Conservation (phyloP, 305 asterid species). For the Fraxinus floribunda region DNA sequence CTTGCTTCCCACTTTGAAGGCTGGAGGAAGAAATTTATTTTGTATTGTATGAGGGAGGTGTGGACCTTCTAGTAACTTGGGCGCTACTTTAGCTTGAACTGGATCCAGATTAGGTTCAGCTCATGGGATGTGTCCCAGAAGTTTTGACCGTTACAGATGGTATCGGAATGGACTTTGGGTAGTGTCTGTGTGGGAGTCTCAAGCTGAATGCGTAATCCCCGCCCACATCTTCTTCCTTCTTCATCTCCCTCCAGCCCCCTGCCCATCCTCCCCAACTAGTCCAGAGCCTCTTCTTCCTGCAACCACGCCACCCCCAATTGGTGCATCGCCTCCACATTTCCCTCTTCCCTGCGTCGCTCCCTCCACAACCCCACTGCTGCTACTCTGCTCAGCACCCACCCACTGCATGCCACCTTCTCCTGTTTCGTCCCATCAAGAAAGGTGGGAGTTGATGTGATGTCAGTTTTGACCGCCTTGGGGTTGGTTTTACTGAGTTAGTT, state of each 20-base stretch:
- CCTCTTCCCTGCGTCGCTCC: neutral
- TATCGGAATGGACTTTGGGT: neutral
- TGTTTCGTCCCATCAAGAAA: neutral
- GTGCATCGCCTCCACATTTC: neutral
- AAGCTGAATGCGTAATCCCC: neutral
- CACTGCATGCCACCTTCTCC: neutral
- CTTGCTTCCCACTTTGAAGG: neutral
- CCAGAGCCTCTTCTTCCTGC: neutral
- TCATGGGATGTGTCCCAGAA: neutral
- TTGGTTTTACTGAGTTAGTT: neutral
- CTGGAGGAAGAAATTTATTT: neutral
- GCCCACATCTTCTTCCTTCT: neutral
- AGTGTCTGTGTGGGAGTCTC: neutral
- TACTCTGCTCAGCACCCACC: neutral
- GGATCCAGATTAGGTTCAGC: slow-evolving; percentile 1
- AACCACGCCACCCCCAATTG: neutral
- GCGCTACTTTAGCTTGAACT: neutral
- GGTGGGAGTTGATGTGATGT: neutral
- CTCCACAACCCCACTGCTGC: neutral
- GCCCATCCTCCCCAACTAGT: neutral
- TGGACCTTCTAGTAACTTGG: neutral
- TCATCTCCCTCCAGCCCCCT: neutral
- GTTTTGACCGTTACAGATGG: neutral
- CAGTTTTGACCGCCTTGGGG: neutral
- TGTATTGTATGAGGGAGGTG: neutral